phyloP scores from a whole-genome alignment of 2,329 filamentous ascomycete species.

The Colletotrichum sp. region DNA sequence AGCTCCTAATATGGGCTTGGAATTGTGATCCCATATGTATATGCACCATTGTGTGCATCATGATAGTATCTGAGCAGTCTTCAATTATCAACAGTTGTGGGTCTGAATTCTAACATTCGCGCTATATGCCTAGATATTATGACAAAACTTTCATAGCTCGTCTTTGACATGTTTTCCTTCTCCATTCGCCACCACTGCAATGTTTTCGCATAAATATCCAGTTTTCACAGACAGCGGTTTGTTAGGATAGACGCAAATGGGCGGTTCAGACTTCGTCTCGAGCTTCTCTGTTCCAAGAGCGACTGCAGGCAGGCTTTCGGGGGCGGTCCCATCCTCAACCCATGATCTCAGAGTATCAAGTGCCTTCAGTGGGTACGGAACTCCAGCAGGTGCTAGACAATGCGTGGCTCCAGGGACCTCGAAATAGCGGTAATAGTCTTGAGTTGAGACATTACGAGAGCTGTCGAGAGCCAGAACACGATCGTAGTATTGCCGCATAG shows the following conservation, averaged over 20 bases:
- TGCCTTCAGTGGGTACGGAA: neutral
- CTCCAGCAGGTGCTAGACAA: slow-evolving; percentile 33
- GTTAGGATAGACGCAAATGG: neutral
- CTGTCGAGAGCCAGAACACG: neutral
- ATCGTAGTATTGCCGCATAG: neutral
- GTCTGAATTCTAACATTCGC: neutral
- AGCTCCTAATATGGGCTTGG: neutral
- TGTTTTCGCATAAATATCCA: neutral
- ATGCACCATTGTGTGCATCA: neutral
- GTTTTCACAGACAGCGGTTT: neutral
- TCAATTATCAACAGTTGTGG: neutral
- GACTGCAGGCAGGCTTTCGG: slow-evolving; percentile 30
- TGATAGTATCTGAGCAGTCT: neutral
- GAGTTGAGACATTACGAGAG: neutral
- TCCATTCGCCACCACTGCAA: neutral
- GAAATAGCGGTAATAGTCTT: slow-evolving; percentile 39
- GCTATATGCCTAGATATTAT: neutral
- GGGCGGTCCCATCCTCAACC: slow-evolving; percentile 58
- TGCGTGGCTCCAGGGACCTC: slow-evolving; percentile 55
- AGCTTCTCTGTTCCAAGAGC: neutral
- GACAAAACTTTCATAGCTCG: neutral
- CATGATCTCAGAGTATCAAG: slow-evolving; percentile 45
- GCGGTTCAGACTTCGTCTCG: neutral
- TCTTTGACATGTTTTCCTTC: neutral
- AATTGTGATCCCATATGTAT: fast-evolving